Evolutionary conservation across 2,329 filamentous ascomycete genomes (phyloP), one percentile per base, ranked within the genome.

Genomic region (Aureobasidium mangrovei): DNA sequence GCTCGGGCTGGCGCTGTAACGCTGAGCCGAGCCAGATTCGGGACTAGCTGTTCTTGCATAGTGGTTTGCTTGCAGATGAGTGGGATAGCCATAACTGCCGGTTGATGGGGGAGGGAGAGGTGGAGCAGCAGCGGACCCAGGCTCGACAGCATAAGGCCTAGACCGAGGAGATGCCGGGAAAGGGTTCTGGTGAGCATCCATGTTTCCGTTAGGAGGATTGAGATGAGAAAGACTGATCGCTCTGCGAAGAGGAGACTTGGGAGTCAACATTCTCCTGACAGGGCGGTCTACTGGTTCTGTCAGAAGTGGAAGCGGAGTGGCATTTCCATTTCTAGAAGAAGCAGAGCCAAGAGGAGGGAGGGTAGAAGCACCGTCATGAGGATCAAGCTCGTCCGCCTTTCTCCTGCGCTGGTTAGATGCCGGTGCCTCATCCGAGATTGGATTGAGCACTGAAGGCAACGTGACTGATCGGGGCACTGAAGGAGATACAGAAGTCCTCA

Each of bases 221-320:
- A 76, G 61, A 64, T 68, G 53, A 32, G 73, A 73, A 9, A 78
- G 62, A 60, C 77, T 81, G 18, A 75, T 70, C 28, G 77, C 72
- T 57, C 80, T 76, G 53, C 71, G 70, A 39, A 74, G 51, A 7
- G 81, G 80, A 7, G 82, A 83, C 59, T 76, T 74, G 0, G 82
- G 79, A 8, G 78, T 82, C 57, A 82, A 63, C n/a, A 80, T 75
- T 33, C 76, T 75, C 59, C 80, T 45, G 7, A 35, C 39, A 71
- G 53, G 69, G 45, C 42, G 62, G 58, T 36, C 62, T 63, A 29
- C 60, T 10, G 41, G 41, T 35, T 54, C 51, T 26, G 41, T 46
- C 24, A 53, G 27, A n/a, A 43, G 49, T 10, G 49, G 49, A 12
- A 53, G 24, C 2, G 51, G 12, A 39, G 51, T 32, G 26, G 41